Evolutionary conservation across 1,284 basidiomycete species (phyloP), one percentile per base, ranked within the genome.

Genomic region (Sparassis latifolia): DNA sequence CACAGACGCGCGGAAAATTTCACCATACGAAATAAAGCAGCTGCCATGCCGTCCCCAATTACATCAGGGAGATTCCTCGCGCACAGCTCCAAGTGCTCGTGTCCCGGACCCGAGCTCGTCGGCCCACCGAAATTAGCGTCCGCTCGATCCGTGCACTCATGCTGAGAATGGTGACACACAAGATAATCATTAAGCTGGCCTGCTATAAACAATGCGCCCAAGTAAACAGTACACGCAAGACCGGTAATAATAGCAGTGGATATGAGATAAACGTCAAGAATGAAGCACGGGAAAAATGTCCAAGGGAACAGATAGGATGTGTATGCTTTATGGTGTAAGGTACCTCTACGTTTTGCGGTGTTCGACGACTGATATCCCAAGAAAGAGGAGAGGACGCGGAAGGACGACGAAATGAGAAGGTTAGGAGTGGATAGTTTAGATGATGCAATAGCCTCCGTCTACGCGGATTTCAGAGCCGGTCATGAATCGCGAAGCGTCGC

Each of bases 401-500:
- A 20, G 33, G n/a, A 20, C 31, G 9, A 10, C 29, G 31, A 5
- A 9, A 10, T 30, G 10, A 45, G 10, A 33, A 20, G 20, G 20
- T 20, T 20, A 20, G 20, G 35, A 12, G 35, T 6, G 35, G 7
- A 37, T 6, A n/a, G 47, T 45, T 75, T 74, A 89, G 57, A 88
- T 74, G 49, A 75, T 60, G 65, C 83, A 86, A 66, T 93, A 93
- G 28, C 91, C 92, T 30, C 92, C 92, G 61, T 95, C 92, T 42
- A 95, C 83, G 12, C 84, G 81, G 54, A 95, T 71, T 60, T 95
- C 90, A 3, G 83, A 72, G 5, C 92, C 92, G 1, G 92, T 95
- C 73, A 92, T 84, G 68, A 92, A 94, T 44, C 77, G 80, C 39
- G 88, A 90, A 12, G 91, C 90, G 65, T 93, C 92, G 61, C 86